A percentile compares a stretch with the other conserved stretches of the same genome.
phyloP scores from a whole-genome alignment of 768 basidiomycete species.

The Hortiboletus campestris region DNA sequence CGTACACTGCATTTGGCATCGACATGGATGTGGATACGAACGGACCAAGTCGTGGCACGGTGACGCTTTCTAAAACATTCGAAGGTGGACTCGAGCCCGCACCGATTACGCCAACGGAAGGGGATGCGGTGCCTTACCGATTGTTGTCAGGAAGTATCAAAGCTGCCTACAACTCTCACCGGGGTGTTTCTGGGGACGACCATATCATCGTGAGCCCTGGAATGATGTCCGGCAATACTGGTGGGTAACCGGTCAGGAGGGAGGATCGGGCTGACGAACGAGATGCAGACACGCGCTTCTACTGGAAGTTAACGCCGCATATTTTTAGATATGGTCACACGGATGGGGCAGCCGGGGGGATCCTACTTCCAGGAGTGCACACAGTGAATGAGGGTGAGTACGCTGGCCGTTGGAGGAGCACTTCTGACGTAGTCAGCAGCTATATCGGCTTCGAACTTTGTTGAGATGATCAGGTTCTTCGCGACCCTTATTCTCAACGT shows the following conservation, averaged over 20 bases:
- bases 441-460: constrained; percentile 46
- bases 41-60: constrained; percentile 40
- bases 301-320: constrained; percentile 47
- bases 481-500: constrained; percentile 62
- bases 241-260: constrained; percentile 7
- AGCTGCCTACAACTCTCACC: constrained; percentile 53
- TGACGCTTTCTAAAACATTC: constrained; percentile 51
- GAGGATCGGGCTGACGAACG: background rate
- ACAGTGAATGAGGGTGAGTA: constrained; percentile 69
- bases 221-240: constrained; percentile 59
- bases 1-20: constrained; percentile 56
- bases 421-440: constrained; percentile 25
- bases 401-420: background rate
- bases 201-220: constrained; percentile 46
- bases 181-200: constrained; percentile 34
- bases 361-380: constrained; percentile 48
- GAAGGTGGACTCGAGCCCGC: constrained; percentile 58
- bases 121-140: constrained; percentile 38
- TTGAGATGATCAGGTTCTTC: constrained; percentile 69
- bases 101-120: constrained; percentile 51
- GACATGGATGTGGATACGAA: constrained; percentile 32
- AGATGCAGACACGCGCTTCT: constrained; percentile 41
- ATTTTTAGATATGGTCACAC: constrained; percentile 66
- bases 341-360: constrained; percentile 28
- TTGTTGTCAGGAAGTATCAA: constrained; percentile 66